Percentiles rank a stretch among this genome's conserved stretches.
These are phyloP conservation scores for Trypanosoma mega DNA, from an alignment of 208 protist species.

Conservation along the genomic window DNA sequence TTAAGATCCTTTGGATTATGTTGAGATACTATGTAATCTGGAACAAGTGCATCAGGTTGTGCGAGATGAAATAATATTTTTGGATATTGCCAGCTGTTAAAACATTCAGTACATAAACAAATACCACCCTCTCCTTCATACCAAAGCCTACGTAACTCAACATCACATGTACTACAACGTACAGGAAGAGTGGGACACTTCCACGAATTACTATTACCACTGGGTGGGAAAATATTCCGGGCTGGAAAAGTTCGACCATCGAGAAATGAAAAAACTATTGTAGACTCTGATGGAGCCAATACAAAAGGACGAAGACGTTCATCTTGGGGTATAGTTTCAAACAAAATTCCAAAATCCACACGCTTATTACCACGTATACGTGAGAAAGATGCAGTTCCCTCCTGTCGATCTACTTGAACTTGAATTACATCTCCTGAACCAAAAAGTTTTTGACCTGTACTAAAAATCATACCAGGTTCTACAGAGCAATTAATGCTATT, in stretches of 20 bases:
- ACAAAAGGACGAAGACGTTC: slow-evolving; percentile 61
- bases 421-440: slow-evolving; percentile 66
- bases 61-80: slow-evolving; percentile 66
- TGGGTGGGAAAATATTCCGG: slow-evolving; percentile 61
- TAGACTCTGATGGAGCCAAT: slow-evolving; percentile 60
- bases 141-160: slow-evolving; percentile 38
- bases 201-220: slow-evolving; percentile 41
- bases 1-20: slow-evolving; percentile 49
- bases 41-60: slow-evolving; percentile 23
- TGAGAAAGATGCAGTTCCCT: slow-evolving; percentile 70
- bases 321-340: slow-evolving; percentile 57
- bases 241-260: slow-evolving; percentile 68
- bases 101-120: slow-evolving; percentile 73
- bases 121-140: slow-evolving; percentile 64
- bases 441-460: slow-evolving; percentile 63
- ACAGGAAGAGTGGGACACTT: slow-evolving; percentile 10
- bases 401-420: slow-evolving; percentile 57
- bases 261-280: slow-evolving; percentile 81
- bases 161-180: slow-evolving; percentile 38
- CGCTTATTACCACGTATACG: slow-evolving; percentile 55
- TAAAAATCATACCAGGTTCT: slow-evolving; percentile 79
- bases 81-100: slow-evolving; percentile 77
- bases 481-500: slow-evolving; percentile 88
- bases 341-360: slow-evolving; percentile 80
- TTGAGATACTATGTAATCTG: slow-evolving; percentile 68